phyloP scores from a whole-genome alignment of 108 stramenopile genomes.

The Discostella pseudostelligera region DNA sequence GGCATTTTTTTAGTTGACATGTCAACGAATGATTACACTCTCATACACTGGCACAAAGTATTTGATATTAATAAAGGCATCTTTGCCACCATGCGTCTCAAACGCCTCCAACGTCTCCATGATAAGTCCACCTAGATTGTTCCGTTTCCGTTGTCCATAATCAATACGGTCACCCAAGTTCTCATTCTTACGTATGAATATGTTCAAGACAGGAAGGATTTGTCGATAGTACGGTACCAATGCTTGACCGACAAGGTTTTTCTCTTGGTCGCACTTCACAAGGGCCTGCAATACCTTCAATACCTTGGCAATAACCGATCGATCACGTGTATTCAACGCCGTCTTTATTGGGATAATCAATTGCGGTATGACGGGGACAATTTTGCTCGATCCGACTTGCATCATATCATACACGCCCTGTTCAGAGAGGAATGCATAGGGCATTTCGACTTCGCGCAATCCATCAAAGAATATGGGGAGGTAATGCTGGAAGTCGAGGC shows the following conservation, averaged over 20 bases:
- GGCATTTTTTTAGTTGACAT: no score
- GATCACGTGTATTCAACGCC: constrained; percentile 82
- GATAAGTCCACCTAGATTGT: constrained; percentile 79
- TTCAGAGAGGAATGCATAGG: constrained; percentile 86
- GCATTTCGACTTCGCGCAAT: constrained; percentile 84
- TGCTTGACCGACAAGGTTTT: constrained; percentile 81
- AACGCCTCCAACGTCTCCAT: constrained; percentile 82
- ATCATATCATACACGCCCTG: constrained; percentile 90
- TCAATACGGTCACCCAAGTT: constrained; percentile 86
- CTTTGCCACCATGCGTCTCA: constrained; percentile 80
- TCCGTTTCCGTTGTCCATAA: constrained; percentile 78
- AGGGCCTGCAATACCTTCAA: constrained; percentile 85
- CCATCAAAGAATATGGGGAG: constrained; percentile 91
- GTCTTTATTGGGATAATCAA: constrained; percentile 89
- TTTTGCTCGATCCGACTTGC: constrained; percentile 65
- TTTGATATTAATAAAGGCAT: constrained; percentile 90
- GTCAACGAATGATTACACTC: constrained; percentile 37
- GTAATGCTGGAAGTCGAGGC: constrained; percentile 90
- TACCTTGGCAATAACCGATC: constrained; percentile 84
- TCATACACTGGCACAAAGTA: constrained; percentile 75
- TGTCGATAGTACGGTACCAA: constrained; percentile 91
- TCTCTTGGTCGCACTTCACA: constrained; percentile 77
- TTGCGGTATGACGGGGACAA: constrained; percentile 86
- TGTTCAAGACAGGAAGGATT: constrained; percentile 87
- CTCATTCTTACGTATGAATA: constrained; percentile 67